These are phyloP conservation scores for Fusarium concolor DNA, from an alignment of 2,329 filamentous ascomycete genomes.

Conservation along the genomic window DNA sequence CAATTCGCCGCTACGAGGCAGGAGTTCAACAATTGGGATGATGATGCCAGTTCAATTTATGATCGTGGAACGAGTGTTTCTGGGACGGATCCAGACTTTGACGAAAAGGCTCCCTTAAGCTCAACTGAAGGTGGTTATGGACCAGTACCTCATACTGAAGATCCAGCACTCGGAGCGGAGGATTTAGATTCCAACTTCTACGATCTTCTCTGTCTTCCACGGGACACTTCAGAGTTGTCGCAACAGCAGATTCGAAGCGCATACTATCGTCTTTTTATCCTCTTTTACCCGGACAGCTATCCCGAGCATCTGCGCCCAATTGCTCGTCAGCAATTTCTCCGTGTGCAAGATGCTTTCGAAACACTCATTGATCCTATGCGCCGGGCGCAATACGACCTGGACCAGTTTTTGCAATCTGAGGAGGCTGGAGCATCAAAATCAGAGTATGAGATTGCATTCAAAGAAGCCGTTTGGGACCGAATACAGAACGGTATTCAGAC, in stretches of 20 bases:
- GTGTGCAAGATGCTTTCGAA: slow-evolving; percentile 60
- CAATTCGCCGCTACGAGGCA: slow-evolving; percentile 61
- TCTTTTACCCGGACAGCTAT: slow-evolving; percentile 59
- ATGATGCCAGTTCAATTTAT: slow-evolving; percentile 59
- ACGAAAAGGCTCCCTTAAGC: slow-evolving; percentile 25
- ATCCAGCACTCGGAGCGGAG: slow-evolving; percentile 2
- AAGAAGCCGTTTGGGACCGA: slow-evolving; percentile 35
- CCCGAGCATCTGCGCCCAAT: slow-evolving; percentile 53
- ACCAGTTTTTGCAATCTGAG: slow-evolving; percentile 38
- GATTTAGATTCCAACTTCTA: slow-evolving; percentile 53
- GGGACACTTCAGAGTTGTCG: slow-evolving; percentile 42
- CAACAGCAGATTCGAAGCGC: slow-evolving; percentile 56
- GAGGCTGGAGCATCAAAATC: slow-evolving; percentile 34
- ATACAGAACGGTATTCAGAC: slow-evolving; percentile 44
- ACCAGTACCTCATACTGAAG: slow-evolving; percentile 4
- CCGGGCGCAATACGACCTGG: slow-evolving; percentile 56
- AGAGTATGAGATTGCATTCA: slow-evolving; percentile 35
- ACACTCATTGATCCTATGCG: slow-evolving; percentile 59
- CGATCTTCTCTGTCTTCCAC: slow-evolving; percentile 59
- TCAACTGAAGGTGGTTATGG: slow-evolving; percentile 22
- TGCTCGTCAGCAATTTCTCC: slow-evolving; percentile 56
- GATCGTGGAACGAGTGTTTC: slow-evolving; percentile 49
- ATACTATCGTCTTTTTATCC: slow-evolving; percentile 58
- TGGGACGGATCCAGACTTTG: slow-evolving; percentile 32
- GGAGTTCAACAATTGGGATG: slow-evolving; percentile 61